phyloP scores from a whole-genome alignment of 2,329 filamentous ascomycete genomes.

The Neonectria sp. region DNA sequence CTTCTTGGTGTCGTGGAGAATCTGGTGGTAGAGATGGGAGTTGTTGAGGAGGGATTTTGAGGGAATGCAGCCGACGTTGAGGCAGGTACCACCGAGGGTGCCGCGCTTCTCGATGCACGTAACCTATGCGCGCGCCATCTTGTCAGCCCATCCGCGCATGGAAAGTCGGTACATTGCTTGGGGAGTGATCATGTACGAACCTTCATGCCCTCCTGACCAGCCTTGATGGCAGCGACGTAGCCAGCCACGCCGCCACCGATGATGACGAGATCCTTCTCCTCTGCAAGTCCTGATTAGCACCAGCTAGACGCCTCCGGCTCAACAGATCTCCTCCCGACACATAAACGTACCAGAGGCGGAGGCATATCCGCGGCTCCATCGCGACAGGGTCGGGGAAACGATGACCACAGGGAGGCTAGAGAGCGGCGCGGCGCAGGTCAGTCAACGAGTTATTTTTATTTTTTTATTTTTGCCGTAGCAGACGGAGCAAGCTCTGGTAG shows the following conservation, averaged over 20 bases:
- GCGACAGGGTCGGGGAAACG: conserved; percentile 61
- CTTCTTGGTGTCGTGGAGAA: conserved; percentile 96
- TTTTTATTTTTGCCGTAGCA: conserved; percentile 9
- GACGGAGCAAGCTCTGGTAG: conserved; percentile 34
- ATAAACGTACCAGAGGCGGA: conserved; percentile 67
- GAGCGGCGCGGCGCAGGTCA: conserved; percentile 33
- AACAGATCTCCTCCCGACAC: conserved; percentile 16
- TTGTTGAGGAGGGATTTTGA: conserved; percentile 99
- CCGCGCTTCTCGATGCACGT: conserved; percentile 99
- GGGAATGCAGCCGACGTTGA: conserved; percentile 99
- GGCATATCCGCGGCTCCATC: conserved; percentile 73
- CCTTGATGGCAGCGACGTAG: conserved; percentile 99
- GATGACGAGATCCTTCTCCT: conserved; percentile 97
- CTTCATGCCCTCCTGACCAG: conserved; percentile 97
- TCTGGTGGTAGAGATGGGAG: conserved; percentile 97
- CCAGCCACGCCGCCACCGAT: conserved; percentile 98
- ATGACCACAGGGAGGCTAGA: conserved; percentile 66
- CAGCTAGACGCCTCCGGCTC: conserved; percentile 18
- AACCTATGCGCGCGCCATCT: conserved; percentile 69
- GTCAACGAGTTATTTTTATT: conserved; percentile 34
- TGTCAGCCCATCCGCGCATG: conserved; percentile 36
- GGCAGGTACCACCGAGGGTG: conserved; percentile 92
- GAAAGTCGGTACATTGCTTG: conserved; percentile 14
- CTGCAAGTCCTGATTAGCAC: conserved; percentile 60
- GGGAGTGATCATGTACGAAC: conserved; percentile 59